Evolutionary conservation across 1,284 basidiomycete genomes (phyloP), one percentile per base, ranked within the genome.

Genomic region (Leccinum fuscescens): DNA sequence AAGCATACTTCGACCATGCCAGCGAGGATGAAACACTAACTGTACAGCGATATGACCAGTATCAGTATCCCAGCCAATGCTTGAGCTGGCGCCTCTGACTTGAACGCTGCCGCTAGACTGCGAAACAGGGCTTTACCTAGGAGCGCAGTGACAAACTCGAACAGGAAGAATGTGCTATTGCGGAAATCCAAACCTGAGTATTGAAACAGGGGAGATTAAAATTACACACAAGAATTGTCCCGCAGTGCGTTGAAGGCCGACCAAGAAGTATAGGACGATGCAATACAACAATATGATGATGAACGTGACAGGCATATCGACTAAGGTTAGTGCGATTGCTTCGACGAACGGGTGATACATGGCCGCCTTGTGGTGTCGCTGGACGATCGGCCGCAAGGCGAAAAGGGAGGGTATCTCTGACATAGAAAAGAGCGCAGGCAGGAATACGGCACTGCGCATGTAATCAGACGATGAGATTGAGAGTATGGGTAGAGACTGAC

Each of bases 111-210:
- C 1, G 84, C 84, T 20, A 89, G 67, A 1, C 74, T 74, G 22
- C 88, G 80, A 77, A 89, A 89, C 73, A 82, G 80, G 0, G 81
- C 79, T 69, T 84, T 86, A 80, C 88, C 86, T 5, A 82, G 76
- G n/a, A 88, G 55, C 1, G 82, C 78, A 59, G 82, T 78, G 1
- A 72, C 67, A 60, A 83, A 78, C 8, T 84, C 66, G 64, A 86
- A 82, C 2, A 86, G 63, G 62, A 82, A 79, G 70, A 81, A 87
- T 2, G 74, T 79, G 65, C 85, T 86, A 56, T 11, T 31, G 39
- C 6, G 8, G 24, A 27, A 8, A 15, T 15, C 4, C 7, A 55
- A 27, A 67, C 7, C 6, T 60, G 49, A 61, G 62, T 5, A 52
- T 39, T 20, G 62, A 65, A 9, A 12, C 1, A 57, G 6, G 57